A percentile compares a stretch with the other conserved stretches of the same genome.
These are phyloP conservation scores for Ploettnerulaceae sp. DNA, from an alignment of 2,329 filamentous ascomycete species.

Conservation along the genomic window DNA sequence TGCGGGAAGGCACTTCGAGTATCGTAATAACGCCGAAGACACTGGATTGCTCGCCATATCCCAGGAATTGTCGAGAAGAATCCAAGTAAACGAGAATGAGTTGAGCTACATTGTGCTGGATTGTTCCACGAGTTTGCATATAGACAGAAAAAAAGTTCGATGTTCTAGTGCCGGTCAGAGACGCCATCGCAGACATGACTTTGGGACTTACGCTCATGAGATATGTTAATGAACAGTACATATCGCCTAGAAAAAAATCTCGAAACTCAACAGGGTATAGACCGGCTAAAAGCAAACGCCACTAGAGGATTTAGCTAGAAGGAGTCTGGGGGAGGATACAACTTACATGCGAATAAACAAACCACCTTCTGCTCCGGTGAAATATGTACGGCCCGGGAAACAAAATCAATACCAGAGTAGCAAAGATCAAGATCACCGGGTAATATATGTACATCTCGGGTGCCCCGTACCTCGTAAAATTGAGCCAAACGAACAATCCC, in stretches of 20 bases:
- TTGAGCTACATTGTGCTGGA: constrained; percentile 77
- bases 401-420: constrained; percentile 66
- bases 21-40: constrained; percentile 81
- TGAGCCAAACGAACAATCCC: constrained; percentile 82
- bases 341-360: constrained; percentile 80
- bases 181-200: not conserved
- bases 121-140: constrained; percentile 76
- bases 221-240: constrained; percentile 95
- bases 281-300: constrained; percentile 78
- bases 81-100: constrained; percentile 74
- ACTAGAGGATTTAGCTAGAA: constrained; percentile 47
- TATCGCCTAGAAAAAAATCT: constrained; percentile 96
- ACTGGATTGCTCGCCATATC: constrained; percentile 88
- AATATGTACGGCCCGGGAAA: constrained; percentile 71
- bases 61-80: constrained; percentile 81
- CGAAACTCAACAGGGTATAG: constrained; percentile 92
- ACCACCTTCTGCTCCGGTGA: constrained; percentile 75
- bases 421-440: constrained; percentile 70
- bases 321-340: not conserved
- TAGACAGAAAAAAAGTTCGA: constrained; percentile 90
- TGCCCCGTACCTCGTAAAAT: constrained; percentile 67
- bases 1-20: constrained; percentile 87
- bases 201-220: constrained; percentile 65
- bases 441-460: constrained; percentile 76
- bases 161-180: constrained; percentile 53